Percentiles rank a stretch among this genome's conserved stretches.
Conservation (phyloP, 192 early-diverging fungal genomes). For the Pecoramyces ruminantium region DNA sequence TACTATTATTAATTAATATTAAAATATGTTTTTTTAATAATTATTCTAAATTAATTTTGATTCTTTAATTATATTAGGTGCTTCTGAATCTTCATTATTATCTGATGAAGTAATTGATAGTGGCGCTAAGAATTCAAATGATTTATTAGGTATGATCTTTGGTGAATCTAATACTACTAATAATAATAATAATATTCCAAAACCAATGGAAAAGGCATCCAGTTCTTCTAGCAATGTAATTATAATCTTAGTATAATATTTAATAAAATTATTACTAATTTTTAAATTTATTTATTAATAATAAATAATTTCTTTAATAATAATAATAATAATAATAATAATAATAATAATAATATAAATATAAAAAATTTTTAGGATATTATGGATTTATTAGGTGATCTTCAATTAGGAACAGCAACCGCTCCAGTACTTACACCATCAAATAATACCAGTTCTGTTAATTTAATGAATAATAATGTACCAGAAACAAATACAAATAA, state of each 20-base stretch:
- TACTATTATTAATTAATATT: no score
- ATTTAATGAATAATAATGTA: neutral
- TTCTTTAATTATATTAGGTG: no score
- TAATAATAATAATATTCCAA: neutral
- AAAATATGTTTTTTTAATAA: no score
- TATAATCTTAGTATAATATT: no score
- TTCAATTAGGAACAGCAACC: slow-evolving; percentile 13
- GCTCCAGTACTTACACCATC: neutral
- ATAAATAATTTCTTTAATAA: no score
- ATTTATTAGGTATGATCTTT: neutral
- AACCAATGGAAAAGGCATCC: neutral
- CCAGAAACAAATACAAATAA: neutral
- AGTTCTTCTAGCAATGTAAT: neutral
- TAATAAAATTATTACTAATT: no score
- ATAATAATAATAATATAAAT: no score
- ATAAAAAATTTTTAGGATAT: slow-evolving; percentile 19
- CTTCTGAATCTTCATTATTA: slow-evolving; percentile 16
- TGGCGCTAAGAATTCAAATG: neutral
- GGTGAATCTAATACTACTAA: neutral
- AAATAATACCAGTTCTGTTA: neutral
- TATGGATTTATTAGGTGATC: slow-evolving; percentile 33
- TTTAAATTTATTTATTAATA: no score
- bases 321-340: no score
- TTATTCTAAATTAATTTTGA: no score
- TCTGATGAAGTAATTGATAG: neutral